A percentile compares a stretch with the other conserved stretches of the same genome.
Evolutionary conservation across 768 basidiomycete genomes (phyloP).

Genomic region (Nidularia pulvinata): DNA sequence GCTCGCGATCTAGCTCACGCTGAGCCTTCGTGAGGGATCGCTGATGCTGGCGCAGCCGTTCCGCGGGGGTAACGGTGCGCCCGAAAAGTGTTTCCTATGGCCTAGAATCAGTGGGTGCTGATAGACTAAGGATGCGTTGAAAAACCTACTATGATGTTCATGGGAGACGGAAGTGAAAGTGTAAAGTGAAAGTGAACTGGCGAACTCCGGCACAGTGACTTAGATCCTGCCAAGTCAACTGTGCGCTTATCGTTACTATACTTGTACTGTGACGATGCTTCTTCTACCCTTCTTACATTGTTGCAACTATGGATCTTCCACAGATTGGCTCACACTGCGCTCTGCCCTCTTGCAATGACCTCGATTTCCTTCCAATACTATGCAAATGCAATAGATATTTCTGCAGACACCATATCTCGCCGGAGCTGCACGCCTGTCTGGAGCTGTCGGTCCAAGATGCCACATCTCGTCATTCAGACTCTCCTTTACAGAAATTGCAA

Average conservation of each 20-base stretch:
- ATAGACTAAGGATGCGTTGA: not conserved
- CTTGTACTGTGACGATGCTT: not conserved
- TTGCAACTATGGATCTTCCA: not conserved
- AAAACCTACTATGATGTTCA: constrained; percentile 77
- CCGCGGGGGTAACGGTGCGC: constrained; percentile 92
- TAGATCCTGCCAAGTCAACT: too few relatives aligned
- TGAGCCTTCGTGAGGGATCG: constrained; percentile 95
- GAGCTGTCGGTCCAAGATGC: not conserved
- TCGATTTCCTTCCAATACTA: not conserved
- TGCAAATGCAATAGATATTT: not conserved
- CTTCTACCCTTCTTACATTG: too few relatives aligned
- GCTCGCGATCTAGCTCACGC: constrained; percentile 96
- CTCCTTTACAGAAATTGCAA: constrained; percentile 21
- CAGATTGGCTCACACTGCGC: not conserved
- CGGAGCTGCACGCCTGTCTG: not conserved
- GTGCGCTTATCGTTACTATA: too few relatives aligned
- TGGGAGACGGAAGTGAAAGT: constrained; percentile 25
- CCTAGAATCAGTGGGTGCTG: constrained; percentile 3
- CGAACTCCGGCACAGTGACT: too few relatives aligned
- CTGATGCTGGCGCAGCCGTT: constrained; percentile 96
- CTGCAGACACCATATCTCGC: not conserved
- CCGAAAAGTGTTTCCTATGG: constrained; percentile 93
- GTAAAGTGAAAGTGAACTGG: too few relatives aligned
- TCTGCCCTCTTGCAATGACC: not conserved
- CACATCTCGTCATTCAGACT: not conserved